phyloP scores from a whole-genome alignment of 2,329 filamentous ascomycete genomes.

The Botryotinia calthae region DNA sequence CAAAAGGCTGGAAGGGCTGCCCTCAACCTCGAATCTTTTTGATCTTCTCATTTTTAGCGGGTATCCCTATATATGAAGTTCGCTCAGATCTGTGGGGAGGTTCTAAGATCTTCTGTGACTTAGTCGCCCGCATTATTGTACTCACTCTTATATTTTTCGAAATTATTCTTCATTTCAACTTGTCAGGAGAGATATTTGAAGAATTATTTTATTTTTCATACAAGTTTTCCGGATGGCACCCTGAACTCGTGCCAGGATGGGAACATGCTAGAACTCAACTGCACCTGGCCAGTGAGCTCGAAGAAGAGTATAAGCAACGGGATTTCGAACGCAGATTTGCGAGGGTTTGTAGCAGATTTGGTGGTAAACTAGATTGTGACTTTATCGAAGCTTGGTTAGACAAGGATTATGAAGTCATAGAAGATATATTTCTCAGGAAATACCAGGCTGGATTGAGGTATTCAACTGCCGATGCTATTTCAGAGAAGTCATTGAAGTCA shows the following conservation, averaged over 20 bases:
- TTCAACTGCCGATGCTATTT: background rate
- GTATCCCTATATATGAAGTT: rapidly evolving
- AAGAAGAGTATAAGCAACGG: background rate
- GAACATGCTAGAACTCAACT: background rate
- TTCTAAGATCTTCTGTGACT: background rate
- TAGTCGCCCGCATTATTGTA: background rate
- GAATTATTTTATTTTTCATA: background rate
- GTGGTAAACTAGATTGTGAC: background rate
- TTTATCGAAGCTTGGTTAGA: background rate
- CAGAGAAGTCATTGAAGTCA: background rate
- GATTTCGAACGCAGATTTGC: background rate
- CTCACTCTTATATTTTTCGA: background rate
- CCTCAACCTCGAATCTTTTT: background rate
- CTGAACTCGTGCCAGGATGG: rapidly evolving
- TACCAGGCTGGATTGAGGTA: background rate
- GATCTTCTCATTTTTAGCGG: rapidly evolving
- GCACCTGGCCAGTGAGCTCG: background rate
- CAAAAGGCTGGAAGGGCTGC: background rate
- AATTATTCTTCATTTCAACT: background rate
- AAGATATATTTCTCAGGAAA: background rate
- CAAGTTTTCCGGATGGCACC: background rate
- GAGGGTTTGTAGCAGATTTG: background rate
- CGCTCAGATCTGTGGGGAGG: background rate
- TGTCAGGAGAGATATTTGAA: background rate
- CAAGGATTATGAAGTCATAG: background rate